These are phyloP conservation scores for Artemisia annua DNA, from an alignment of 129 eudicot species.

Conservation along the genomic window DNA sequence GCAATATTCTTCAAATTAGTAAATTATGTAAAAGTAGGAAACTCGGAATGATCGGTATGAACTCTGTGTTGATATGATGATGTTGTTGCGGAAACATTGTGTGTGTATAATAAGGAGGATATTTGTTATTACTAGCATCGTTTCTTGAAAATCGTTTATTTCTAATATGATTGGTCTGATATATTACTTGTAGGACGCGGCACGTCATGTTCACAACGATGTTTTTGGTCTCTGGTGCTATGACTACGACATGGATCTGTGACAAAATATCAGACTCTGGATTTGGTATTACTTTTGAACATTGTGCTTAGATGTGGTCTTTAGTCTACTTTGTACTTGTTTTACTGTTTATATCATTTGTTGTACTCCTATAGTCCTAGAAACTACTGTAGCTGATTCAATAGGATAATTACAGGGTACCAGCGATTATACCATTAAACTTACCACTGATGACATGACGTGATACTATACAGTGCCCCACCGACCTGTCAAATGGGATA, in stretches of 20 bases:
- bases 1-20: too few relatives aligned
- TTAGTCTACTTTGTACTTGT: not conserved
- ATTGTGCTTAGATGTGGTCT: constrained; percentile 7
- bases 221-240: constrained; percentile 90
- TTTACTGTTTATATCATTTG: not conserved
- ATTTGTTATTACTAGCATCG: not conserved
- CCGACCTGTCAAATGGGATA: too few relatives aligned
- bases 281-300: constrained; percentile 61
- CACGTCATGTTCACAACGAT: constrained; percentile 82
- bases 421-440: constrained; percentile 4
- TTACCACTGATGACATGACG: not conserved
- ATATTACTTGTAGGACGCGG: constrained; percentile 50
- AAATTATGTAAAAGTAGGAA: too few relatives aligned
- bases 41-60: too few relatives aligned
- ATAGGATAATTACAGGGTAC: not conserved
- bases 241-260: constrained; percentile 92
- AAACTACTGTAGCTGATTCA: constrained; percentile 1
- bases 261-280: constrained; percentile 90
- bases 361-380: not conserved
- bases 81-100: too few relatives aligned
- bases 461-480: not conserved
- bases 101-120: not conserved
- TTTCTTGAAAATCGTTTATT: not conserved
- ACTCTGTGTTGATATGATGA: too few relatives aligned
- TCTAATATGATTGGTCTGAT: constrained; percentile 10